A percentile compares a stretch with the other conserved stretches of the same genome.
Evolutionary conservation across 306 rosid species (phyloP).

Genomic region (Quercus bicolor): DNA sequence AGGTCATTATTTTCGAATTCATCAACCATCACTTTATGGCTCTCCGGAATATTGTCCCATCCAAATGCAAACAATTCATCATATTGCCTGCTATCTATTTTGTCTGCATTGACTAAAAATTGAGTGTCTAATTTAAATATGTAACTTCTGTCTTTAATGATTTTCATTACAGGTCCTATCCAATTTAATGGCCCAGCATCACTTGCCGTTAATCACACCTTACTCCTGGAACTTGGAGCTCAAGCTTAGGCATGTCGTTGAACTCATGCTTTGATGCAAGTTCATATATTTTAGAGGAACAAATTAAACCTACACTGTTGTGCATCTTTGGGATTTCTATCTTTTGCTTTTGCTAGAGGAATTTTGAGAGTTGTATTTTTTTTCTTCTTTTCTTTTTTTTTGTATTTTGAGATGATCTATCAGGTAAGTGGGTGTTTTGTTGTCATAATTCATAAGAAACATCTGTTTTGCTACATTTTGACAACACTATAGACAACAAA

Average conservation of each 20-base stretch:
- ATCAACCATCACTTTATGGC: background rate
- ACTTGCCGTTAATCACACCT: constrained; percentile 68
- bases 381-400: too few species aligned
- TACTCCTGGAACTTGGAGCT: constrained; percentile 74
- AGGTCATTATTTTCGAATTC: background rate
- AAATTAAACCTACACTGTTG: constrained; percentile 4
- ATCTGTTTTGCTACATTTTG: background rate
- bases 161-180: constrained; percentile 71
- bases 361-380: background rate
- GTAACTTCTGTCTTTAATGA: background rate
- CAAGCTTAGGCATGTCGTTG: constrained; percentile 29
- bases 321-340: constrained; percentile 18
- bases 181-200: constrained; percentile 82
- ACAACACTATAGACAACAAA: too few species aligned
- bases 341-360: background rate
- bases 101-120: background rate
- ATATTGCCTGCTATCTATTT: background rate
- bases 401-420: background rate
- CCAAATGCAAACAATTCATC: background rate
- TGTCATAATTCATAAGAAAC: background rate
- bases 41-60: background rate
- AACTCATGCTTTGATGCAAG: constrained; percentile 5
- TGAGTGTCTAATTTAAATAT: background rate
- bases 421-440: background rate
- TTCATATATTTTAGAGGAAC: constrained; percentile 6